A percentile compares a stretch with the other conserved stretches of the same genome.
These are phyloP conservation scores for Pythium rhizo-oryzae DNA, from an alignment of 352 stramenopile species.

Conservation along the genomic window DNA sequence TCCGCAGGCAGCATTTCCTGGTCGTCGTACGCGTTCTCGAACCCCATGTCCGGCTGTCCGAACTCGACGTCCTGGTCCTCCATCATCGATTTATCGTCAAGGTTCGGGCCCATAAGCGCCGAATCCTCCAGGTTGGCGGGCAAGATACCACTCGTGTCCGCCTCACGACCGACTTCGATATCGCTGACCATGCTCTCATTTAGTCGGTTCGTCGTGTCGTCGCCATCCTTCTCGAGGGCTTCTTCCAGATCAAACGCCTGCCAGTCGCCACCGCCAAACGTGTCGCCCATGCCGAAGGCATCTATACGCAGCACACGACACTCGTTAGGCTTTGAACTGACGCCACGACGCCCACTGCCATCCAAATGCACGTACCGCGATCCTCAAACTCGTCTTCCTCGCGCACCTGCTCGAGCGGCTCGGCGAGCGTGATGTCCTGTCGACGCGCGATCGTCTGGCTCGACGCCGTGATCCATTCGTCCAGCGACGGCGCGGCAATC, in stretches of 20 bases:
- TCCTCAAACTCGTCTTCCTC: constrained; percentile 58
- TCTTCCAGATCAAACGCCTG: constrained; percentile 85
- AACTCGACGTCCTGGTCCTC: constrained; percentile 41
- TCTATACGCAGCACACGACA: constrained; percentile 36
- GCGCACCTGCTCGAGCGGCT: constrained; percentile 53
- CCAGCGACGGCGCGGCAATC: constrained; percentile 61
- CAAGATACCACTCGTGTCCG: constrained; percentile 45
- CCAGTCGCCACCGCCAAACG: constrained; percentile 78
- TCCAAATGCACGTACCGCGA: constrained; percentile 39
- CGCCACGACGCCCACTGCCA: not conserved
- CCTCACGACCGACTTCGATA: constrained; percentile 82
- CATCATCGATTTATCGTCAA: constrained; percentile 53
- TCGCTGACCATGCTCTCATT: constrained; percentile 77
- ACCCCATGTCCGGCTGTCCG: constrained; percentile 49
- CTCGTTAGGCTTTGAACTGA: not conserved
- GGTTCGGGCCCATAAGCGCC: constrained; percentile 36
- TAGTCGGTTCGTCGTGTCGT: constrained; percentile 30
- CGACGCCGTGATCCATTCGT: constrained; percentile 81
- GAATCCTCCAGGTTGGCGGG: constrained; percentile 59
- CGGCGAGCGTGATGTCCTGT: constrained; percentile 85
- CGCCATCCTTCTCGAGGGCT: constrained; percentile 47
- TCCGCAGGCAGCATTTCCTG: constrained; percentile 43
- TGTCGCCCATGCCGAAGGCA: constrained; percentile 71
- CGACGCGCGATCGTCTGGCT: constrained; percentile 77
- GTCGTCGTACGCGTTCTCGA: constrained; percentile 66